Evolutionary conservation across 2,329 filamentous ascomycete species (phyloP).

Genomic region (Dichotomopilus funicola): DNA sequence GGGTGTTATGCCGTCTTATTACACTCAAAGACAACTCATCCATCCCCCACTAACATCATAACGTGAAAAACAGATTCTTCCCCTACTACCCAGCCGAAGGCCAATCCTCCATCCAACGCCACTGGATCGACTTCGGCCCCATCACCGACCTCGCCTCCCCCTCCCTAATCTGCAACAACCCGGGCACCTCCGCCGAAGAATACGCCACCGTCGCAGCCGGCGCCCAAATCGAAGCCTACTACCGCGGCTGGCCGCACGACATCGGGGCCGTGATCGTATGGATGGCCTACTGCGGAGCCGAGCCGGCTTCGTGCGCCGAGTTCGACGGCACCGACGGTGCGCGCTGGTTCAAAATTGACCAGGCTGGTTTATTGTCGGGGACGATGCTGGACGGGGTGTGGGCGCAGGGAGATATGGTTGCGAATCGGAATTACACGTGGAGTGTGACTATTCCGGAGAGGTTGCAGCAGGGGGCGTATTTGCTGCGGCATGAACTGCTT

Average conservation of each 20-base stretch:
- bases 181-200: not conserved
- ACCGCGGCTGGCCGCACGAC: slow-evolving; percentile 4
- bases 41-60: not conserved
- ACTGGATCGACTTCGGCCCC: slow-evolving; percentile 6
- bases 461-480: not conserved
- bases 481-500: slow-evolving; percentile 1
- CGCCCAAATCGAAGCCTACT: not conserved
- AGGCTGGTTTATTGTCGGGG: not conserved
- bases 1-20: not conserved
- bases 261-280: not conserved
- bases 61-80: not conserved
- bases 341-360: slow-evolving; percentile 5
- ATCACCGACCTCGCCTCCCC: not conserved
- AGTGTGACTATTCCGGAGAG: not conserved
- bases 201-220: not conserved
- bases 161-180: slow-evolving; percentile 1
- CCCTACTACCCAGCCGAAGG: slow-evolving; percentile 3
- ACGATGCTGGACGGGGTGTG: not conserved
- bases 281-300: slow-evolving; percentile 4
- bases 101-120: slow-evolving; percentile 3
- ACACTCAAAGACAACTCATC: not conserved
- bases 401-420: slow-evolving; percentile 1
- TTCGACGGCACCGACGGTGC: not conserved
- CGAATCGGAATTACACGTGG: not conserved
- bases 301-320: not conserved